Base-by-base conservation (phyloP, 495 filamentous ascomycete genomes). In the Neurospora sp. region DNA sequence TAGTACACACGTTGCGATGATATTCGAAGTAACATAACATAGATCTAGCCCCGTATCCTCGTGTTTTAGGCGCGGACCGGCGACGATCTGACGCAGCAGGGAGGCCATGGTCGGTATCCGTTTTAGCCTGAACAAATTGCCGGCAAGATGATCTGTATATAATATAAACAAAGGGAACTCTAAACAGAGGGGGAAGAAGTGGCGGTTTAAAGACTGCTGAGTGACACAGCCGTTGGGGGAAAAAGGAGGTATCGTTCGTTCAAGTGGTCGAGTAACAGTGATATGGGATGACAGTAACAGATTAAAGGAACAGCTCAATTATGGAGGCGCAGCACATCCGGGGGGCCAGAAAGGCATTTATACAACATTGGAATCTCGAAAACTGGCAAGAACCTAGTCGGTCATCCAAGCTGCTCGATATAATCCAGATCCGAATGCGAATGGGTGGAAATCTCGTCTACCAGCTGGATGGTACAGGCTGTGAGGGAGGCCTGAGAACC, bases 1-100 rank as follows among this genome's bases (percentile, higher is more conserved):
- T 38, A 69, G 18, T 22, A 89, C 91, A 45, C 69, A 86, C 82
- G 89, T 90, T 39, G 85, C 88, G 42, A 90, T 89, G 40, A 90
- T 90, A 70, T 90, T 90, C 75, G 93, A 88, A 2, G 93, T 94
- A 14, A 98, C 94, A 81, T 99, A 99, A 85, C 95, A 99, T 53
- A 99, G 89, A 83, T 99, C 96, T 9, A 99, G 85, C 14, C 91
- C 91, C 3, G 96, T 90, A 83, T 97, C 94, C 27, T 91, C 87
- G 80, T 98, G 94, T 75, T 89, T 89, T 69, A 88, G 82, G 71
- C 96, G 88, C 20, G 95, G 95, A 10, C 94, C 91, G 53, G 93
- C 92, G 73, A 89, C 85, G 69, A 89, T 83, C 75, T 87, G 85
- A 65, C 87, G 86, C 35, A 89, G 80, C 35, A 89, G 75, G 65